These are phyloP conservation scores for Solanum hybrid DNA, from an alignment of 305 asterid genomes.

Conservation along the genomic window DNA sequence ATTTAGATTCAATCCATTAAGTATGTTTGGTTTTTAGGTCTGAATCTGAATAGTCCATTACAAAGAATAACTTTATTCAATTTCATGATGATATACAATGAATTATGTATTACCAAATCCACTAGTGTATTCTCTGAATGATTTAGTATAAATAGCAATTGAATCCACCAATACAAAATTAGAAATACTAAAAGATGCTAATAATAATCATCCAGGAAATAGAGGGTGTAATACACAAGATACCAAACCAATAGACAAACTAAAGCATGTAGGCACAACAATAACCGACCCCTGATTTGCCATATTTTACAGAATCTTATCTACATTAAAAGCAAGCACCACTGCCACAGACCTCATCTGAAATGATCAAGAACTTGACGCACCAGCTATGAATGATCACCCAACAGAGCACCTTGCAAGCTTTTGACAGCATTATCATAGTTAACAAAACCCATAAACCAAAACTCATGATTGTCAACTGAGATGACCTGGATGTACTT, in stretches of 20 bases:
- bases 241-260: neutral
- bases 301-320: neutral
- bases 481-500: constrained; percentile 85
- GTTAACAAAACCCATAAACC: constrained; percentile 92
- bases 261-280: neutral
- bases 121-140: neutral
- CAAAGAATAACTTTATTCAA: neutral
- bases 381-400: constrained; percentile 16
- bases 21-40: no score
- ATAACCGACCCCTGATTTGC: neutral
- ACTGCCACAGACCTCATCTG: neutral
- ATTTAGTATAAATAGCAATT: neutral
- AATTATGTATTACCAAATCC: neutral
- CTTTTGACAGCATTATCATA: constrained; percentile 78
- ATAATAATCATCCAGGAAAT: neutral
- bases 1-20: no score
- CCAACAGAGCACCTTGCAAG: constrained; percentile 49
- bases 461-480: constrained; percentile 86
- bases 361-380: neutral
- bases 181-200: neutral
- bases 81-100: neutral
- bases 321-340: neutral
- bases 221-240: neutral
- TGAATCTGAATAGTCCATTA: neutral
- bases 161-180: neutral